Conservation (phyloP, 1,284 basidiomycete species). For the Irpex rosettiformis region DNA sequence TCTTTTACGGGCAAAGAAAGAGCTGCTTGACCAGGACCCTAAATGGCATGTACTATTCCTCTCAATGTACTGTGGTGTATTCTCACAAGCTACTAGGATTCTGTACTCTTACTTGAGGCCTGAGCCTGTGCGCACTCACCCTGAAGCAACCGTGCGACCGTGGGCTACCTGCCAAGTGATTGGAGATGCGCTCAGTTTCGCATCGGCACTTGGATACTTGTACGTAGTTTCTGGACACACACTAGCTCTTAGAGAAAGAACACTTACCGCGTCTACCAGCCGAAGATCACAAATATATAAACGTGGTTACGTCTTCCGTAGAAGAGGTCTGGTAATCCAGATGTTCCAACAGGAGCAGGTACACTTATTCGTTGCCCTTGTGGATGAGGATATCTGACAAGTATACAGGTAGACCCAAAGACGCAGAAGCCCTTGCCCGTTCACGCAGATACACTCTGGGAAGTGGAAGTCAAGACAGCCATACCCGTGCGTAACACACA, state of each 20-base stretch:
- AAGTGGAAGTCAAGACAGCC: conserved; percentile 80
- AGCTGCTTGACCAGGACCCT: conserved; percentile 52
- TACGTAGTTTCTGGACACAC: conserved; percentile 33
- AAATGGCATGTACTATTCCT: conserved; percentile 48
- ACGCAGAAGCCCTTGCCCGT: conserved; percentile 70
- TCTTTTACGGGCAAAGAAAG: conserved; percentile 68
- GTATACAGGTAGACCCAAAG: conserved; percentile 56
- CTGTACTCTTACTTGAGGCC: conserved; percentile 76
- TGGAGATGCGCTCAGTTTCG: conserved; percentile 74
- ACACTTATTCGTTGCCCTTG: conserved; percentile 14
- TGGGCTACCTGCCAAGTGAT: conserved; percentile 75
- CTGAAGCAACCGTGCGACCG: conserved; percentile 77
- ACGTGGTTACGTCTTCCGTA: conserved; percentile 69
- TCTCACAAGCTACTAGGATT: conserved; percentile 42
- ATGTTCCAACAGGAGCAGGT: conserved; percentile 84
- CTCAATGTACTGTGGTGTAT: not conserved
- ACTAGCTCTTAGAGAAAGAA: conserved; percentile 2
- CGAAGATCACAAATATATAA: conserved; percentile 74
- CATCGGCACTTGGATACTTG: conserved; percentile 72
- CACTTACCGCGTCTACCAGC: conserved; percentile 31
- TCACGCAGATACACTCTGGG: conserved; percentile 73
- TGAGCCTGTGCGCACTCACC: conserved; percentile 71
- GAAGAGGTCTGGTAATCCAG: conserved; percentile 64
- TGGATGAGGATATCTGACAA: not conserved
- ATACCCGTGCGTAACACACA: conserved; percentile 69